phyloP scores from a whole-genome alignment of 2,329 filamentous ascomycete species.

The Apiospora sp. region DNA sequence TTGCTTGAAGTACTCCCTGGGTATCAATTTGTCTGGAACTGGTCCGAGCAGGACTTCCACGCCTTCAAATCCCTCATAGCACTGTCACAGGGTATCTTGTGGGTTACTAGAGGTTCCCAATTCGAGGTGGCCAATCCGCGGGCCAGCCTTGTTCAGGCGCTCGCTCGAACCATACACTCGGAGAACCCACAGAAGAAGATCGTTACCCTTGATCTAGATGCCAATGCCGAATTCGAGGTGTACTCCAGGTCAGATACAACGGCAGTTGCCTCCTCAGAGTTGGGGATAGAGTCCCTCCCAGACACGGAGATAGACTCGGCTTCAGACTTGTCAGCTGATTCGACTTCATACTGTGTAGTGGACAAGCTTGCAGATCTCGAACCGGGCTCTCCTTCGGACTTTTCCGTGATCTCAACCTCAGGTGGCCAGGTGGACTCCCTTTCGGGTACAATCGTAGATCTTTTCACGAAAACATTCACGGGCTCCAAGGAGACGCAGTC shows the following conservation, averaged over 20 bases:
- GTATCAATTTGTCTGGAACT: constrained; percentile 46
- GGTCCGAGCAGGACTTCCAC: constrained; percentile 49
- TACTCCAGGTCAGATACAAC: constrained; percentile 33
- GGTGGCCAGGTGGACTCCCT: constrained; percentile 30
- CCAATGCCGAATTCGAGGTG: constrained; percentile 33
- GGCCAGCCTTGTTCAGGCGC: constrained; percentile 51
- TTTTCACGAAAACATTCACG: constrained; percentile 37
- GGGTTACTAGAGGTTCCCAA: constrained; percentile 35
- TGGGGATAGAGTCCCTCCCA: neutral
- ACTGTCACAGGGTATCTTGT: constrained; percentile 32
- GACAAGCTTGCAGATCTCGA: neutral
- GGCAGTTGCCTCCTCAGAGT: constrained; percentile 8
- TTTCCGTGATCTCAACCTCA: constrained; percentile 38
- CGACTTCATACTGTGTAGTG: neutral
- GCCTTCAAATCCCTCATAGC: constrained; percentile 50
- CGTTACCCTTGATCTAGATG: constrained; percentile 52
- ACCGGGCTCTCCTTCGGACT: neutral
- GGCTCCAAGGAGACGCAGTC: constrained; percentile 1
- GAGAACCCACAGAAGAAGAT: constrained; percentile 55
- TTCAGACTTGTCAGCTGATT: neutral
- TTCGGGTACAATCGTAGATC: constrained; percentile 34
- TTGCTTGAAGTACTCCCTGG: constrained; percentile 52
- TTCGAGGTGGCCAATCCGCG: constrained; percentile 42
- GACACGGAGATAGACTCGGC: neutral
- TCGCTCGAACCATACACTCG: constrained; percentile 57